Evolutionary conservation across 768 basidiomycete genomes (phyloP).

Genomic region (Psilocybe azurescens): DNA sequence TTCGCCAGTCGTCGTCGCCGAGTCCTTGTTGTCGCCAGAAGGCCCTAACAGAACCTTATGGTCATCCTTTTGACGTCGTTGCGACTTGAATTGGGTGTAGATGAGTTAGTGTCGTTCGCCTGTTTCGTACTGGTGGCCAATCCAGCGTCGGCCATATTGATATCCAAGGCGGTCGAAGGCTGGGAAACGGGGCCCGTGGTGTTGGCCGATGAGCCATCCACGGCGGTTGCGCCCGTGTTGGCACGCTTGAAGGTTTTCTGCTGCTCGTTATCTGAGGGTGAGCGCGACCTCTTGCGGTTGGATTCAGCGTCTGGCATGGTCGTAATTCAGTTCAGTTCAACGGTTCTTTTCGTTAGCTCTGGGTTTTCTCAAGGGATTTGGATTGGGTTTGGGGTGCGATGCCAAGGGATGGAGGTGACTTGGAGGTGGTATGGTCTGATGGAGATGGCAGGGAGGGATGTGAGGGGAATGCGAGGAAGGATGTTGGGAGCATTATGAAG

Average conservation of each 20-base stretch:
- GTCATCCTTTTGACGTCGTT: constrained; percentile 50
- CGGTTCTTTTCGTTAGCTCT: constrained; percentile 27
- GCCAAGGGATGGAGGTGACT: constrained; percentile 44
- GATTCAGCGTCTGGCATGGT: constrained; percentile 88
- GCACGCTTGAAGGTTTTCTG: constrained; percentile 83
- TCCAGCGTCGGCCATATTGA: constrained; percentile 69
- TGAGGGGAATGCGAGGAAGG: constrained; percentile 68
- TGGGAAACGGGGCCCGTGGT: constrained; percentile 50
- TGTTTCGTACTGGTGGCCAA: constrained; percentile 40
- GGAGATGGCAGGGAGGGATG: constrained; percentile 56
- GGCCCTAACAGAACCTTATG: constrained; percentile 32
- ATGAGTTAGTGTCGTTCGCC: constrained; percentile 62
- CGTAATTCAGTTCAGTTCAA: constrained; percentile 59
- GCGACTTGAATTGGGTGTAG: constrained; percentile 47
- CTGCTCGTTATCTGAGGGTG: constrained; percentile 80
- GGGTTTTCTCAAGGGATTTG: constrained; percentile 27
- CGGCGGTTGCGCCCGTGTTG: constrained; percentile 75
- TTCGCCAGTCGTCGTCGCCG: constrained; percentile 53
- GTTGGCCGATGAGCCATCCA: constrained; percentile 66
- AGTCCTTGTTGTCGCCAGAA: constrained; percentile 41
- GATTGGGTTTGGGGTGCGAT: constrained; percentile 42
- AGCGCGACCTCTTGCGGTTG: constrained; percentile 87
- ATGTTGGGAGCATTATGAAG: constrained; percentile 31
- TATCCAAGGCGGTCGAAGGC: constrained; percentile 52
- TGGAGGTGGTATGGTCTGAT: constrained; percentile 52